phyloP scores from a whole-genome alignment of 2,329 filamentous ascomycete genomes.

The Furcasterigmium sp. region DNA sequence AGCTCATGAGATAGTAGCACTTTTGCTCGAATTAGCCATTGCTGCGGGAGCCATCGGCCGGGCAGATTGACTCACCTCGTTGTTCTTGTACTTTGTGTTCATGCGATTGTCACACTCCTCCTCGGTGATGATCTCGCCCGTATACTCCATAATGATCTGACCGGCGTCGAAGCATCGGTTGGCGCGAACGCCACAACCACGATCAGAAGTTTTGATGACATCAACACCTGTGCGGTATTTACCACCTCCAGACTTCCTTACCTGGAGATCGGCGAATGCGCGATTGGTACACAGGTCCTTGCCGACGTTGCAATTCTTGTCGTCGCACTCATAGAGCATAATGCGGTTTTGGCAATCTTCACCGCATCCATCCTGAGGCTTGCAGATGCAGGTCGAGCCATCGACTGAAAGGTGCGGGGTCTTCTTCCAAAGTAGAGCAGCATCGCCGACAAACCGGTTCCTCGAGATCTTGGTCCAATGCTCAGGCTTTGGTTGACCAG shows the following conservation, averaged over 20 bases:
- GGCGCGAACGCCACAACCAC: slow-evolving; percentile 86
- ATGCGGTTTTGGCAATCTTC: slow-evolving; percentile 91
- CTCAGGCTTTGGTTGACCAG: slow-evolving; percentile 83
- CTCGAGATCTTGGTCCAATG: slow-evolving; percentile 90
- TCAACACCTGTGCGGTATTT: slow-evolving; percentile 92
- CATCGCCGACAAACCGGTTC: slow-evolving; percentile 88
- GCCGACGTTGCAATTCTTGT: slow-evolving; percentile 78
- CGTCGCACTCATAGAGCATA: slow-evolving; percentile 97
- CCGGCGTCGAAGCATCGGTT: slow-evolving; percentile 82
- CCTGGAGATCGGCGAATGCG: slow-evolving; percentile 74
- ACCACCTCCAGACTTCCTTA: slow-evolving; percentile 70
- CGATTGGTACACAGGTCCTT: slow-evolving; percentile 76
- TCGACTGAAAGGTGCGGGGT: slow-evolving; percentile 69
- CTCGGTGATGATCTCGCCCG: slow-evolving; percentile 94
- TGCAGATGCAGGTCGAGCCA: slow-evolving; percentile 74
- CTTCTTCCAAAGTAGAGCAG: slow-evolving; percentile 75
- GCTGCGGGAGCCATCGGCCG: background rate
- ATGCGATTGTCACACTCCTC: slow-evolving; percentile 90
- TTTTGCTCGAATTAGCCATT: slow-evolving; percentile 27
- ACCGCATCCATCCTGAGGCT: slow-evolving; percentile 71
- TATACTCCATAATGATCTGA: slow-evolving; percentile 98
- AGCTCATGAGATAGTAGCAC: slow-evolving; percentile 98
- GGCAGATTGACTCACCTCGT: slow-evolving; percentile 60
- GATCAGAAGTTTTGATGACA: slow-evolving; percentile 83
- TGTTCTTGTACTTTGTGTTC: slow-evolving; percentile 89